phyloP scores from a whole-genome alignment of 441 rosid species.

The Corymbia calophylla region DNA sequence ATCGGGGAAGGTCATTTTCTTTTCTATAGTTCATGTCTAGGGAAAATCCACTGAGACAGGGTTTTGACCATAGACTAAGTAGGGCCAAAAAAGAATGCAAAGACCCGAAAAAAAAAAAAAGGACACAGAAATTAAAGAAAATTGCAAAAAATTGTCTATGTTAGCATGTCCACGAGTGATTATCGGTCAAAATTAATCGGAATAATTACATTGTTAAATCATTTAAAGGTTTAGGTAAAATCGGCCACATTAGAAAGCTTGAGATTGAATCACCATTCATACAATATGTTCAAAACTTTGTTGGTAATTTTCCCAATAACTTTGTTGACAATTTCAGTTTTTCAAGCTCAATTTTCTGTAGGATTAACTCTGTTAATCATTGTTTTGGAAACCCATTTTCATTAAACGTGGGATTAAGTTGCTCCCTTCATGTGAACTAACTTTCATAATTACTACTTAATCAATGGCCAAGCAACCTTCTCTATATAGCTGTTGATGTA shows the following conservation, averaged over 20 bases:
- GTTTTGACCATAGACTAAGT: neutral
- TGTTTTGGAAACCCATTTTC: neutral
- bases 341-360: neutral
- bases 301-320: neutral
- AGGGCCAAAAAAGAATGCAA: neutral
- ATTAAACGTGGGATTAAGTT: neutral
- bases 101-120: too few species aligned
- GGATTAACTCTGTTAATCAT: neutral
- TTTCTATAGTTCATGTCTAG: neutral
- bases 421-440: neutral
- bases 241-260: rapidly evolving
- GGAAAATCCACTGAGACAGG: neutral
- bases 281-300: neutral
- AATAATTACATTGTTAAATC: rapidly evolving
- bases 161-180: too few species aligned
- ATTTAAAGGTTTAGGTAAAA: neutral
- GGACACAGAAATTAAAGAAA: too few species aligned
- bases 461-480: neutral
- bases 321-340: neutral
- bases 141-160: neutral
- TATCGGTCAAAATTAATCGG: rapidly evolving
- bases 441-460: neutral
- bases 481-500: neutral
- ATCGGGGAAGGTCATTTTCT: neutral
- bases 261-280: rapidly evolving